A percentile compares a stretch with the other conserved stretches of the same genome.
These are phyloP conservation scores for Sparassis latifolia DNA, from an alignment of 1,284 basidiomycete genomes.

Conservation along the genomic window DNA sequence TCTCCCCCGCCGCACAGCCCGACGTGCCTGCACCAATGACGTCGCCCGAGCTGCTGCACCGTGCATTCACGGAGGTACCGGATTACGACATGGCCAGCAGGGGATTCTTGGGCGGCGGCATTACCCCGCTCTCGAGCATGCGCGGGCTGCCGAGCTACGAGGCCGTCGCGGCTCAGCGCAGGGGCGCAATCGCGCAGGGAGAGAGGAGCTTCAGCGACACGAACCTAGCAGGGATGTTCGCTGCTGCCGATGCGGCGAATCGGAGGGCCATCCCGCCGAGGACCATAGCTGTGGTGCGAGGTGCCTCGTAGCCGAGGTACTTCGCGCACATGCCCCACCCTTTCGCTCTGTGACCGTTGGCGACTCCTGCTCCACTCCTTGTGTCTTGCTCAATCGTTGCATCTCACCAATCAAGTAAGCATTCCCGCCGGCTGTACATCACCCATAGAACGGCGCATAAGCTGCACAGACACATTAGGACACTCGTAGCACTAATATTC, in stretches of 20 bases:
- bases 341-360: too few species aligned
- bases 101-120: constrained; percentile 80
- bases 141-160: constrained; percentile 78
- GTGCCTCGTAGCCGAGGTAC: too few species aligned
- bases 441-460: too few species aligned
- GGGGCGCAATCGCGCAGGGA: constrained; percentile 3
- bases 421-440: too few species aligned
- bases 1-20: constrained; percentile 10
- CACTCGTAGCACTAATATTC: too few species aligned
- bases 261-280: constrained; percentile 2
- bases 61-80: constrained; percentile 72
- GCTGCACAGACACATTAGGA: too few species aligned
- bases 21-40: constrained; percentile 23
- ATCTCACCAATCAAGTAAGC: too few species aligned
- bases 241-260: constrained; percentile 10
- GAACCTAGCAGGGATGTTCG: constrained; percentile 21
- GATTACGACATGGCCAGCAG: constrained; percentile 66
- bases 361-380: too few species aligned
- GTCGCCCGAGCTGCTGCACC: constrained; percentile 41
- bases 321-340: too few species aligned
- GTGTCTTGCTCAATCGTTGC: too few species aligned
- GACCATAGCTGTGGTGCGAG: too few species aligned
- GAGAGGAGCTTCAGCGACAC: constrained; percentile 24
- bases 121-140: constrained; percentile 74
- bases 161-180: constrained; percentile 33